A percentile compares a stretch with the other conserved stretches of the same genome.
phyloP scores from a whole-genome alignment of 2,329 filamentous ascomycete genomes.

The Podosphaera aphanis region DNA sequence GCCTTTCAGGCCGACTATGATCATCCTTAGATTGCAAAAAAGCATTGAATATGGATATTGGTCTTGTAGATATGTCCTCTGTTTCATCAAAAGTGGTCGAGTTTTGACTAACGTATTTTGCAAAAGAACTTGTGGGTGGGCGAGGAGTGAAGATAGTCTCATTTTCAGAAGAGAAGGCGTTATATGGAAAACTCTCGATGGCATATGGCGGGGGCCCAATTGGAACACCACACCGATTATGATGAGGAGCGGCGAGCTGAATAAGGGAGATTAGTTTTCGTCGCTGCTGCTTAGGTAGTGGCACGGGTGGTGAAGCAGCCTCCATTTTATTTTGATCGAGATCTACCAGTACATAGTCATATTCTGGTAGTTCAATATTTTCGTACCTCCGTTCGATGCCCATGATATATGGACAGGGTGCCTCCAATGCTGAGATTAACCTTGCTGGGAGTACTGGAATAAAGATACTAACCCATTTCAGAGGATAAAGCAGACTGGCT shows the following conservation, averaged over 20 bases:
- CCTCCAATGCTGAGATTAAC: slow-evolving; percentile 72
- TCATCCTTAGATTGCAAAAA: slow-evolving; percentile 59
- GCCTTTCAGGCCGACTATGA: slow-evolving; percentile 44
- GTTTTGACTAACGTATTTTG: slow-evolving; percentile 72
- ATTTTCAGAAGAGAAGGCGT: slow-evolving; percentile 75
- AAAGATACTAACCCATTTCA: slow-evolving; percentile 84
- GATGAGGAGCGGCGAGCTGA: slow-evolving; percentile 75
- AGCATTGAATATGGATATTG: slow-evolving; percentile 65
- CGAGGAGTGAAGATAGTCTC: slow-evolving; percentile 53
- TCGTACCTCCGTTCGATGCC: slow-evolving; percentile 87
- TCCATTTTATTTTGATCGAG: slow-evolving; percentile 80
- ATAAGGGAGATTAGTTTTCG: slow-evolving; percentile 73
- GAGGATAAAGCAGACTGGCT: slow-evolving; percentile 61
- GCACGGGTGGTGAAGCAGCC: slow-evolving; percentile 52
- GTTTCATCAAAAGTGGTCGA: slow-evolving; percentile 64
- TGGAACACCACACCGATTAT: slow-evolving; percentile 63
- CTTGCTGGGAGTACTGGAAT: slow-evolving; percentile 78
- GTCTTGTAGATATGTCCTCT: slow-evolving; percentile 21
- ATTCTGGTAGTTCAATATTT: slow-evolving; percentile 63
- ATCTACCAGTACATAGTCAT: slow-evolving; percentile 89
- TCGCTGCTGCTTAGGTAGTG: slow-evolving; percentile 68
- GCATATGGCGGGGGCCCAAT: slow-evolving; percentile 83
- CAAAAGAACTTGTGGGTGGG: slow-evolving; percentile 46
- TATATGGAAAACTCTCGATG: slow-evolving; percentile 74
- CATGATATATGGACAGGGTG: slow-evolving; percentile 90